These are phyloP conservation scores for Candida andamanensis DNA, from an alignment of 805 yeast genomes.

Conservation along the genomic window DNA sequence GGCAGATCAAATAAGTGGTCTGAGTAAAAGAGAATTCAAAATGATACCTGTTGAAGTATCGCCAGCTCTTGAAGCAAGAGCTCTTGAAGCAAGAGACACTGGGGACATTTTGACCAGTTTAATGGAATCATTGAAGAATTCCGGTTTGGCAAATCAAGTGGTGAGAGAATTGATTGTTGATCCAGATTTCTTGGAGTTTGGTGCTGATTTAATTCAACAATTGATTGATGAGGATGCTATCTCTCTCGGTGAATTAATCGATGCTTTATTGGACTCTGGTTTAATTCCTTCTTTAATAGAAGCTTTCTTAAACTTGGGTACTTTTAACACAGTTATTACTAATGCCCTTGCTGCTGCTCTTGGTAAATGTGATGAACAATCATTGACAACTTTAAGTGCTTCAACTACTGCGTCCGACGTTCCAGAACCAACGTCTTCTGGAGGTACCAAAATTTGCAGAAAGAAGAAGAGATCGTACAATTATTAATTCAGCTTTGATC, in stretches of 20 bases:
- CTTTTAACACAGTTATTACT: constrained; percentile 35
- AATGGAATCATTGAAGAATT: constrained; percentile 39
- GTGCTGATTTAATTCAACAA: constrained; percentile 31
- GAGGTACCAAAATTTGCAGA: constrained; percentile 8
- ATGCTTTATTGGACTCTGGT: constrained; percentile 31
- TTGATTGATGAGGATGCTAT: constrained; percentile 27
- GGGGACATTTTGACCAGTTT: constrained; percentile 24
- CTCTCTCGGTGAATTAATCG: constrained; percentile 20
- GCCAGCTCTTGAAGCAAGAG: constrained; percentile 1
- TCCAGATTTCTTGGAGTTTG: constrained; percentile 31
- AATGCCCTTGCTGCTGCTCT: constrained; percentile 41
- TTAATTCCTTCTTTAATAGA: constrained; percentile 32
- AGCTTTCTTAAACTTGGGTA: constrained; percentile 32
- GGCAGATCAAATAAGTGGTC: constrained; percentile 18
- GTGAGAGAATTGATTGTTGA: constrained; percentile 34
- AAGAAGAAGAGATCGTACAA: constrained; percentile 24
- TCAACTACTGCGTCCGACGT: constrained; percentile 14
- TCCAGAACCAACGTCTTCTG: constrained; percentile 12
- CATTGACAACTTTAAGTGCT: constrained; percentile 16
- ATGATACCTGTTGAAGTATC: constrained; percentile 2
- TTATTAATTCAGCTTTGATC: constrained; percentile 10
- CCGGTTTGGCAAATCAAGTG: constrained; percentile 38
- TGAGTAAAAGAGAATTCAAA: constrained; percentile 19
- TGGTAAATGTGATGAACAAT: constrained; percentile 30
- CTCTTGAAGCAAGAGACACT: constrained; percentile 5